phyloP scores from a whole-genome alignment of 345 rosid genomes.

The Lumnitzera racemosa region DNA sequence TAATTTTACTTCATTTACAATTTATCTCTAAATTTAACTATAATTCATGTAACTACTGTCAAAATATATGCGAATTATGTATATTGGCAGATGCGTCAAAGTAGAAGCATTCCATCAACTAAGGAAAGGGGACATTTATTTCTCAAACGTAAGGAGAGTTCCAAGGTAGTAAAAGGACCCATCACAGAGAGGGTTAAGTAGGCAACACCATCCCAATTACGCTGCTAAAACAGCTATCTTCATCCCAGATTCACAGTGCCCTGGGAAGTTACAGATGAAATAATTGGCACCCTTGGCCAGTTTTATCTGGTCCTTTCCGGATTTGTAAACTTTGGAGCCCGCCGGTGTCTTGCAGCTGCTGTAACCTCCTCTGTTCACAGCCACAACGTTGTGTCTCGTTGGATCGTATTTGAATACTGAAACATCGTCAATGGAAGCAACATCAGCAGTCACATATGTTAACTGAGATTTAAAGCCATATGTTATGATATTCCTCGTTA shows the following conservation, averaged over 20 bases:
- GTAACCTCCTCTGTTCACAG: constrained; percentile 29
- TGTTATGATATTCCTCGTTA: too few relatives aligned
- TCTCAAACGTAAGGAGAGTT: too few relatives aligned
- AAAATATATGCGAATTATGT: too few relatives aligned
- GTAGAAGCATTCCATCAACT: too few relatives aligned
- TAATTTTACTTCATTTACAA: too few relatives aligned
- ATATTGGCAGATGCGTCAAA: too few relatives aligned
- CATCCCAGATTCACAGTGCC: constrained; percentile 45
- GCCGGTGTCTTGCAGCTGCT: constrained; percentile 25
- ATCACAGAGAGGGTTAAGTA: too few relatives aligned
- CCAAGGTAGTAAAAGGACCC: too few relatives aligned
- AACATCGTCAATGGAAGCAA: background rate
- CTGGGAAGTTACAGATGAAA: constrained; percentile 40
- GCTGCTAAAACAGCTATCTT: constrained; percentile 39
- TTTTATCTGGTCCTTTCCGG: constrained; percentile 37
- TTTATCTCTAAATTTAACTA: too few relatives aligned
- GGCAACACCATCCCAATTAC: constrained; percentile 1
- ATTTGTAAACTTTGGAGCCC: constrained; percentile 23
- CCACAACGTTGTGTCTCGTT: constrained; percentile 36
- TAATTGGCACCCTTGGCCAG: constrained; percentile 38
- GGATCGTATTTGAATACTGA: constrained; percentile 42
- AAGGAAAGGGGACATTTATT: too few relatives aligned
- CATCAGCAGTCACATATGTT: background rate
- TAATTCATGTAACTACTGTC: too few relatives aligned
- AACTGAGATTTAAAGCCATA: background rate